Evolutionary conservation across 2,329 filamentous ascomycete species (phyloP).

Genomic region (Pezicula carpinea): DNA sequence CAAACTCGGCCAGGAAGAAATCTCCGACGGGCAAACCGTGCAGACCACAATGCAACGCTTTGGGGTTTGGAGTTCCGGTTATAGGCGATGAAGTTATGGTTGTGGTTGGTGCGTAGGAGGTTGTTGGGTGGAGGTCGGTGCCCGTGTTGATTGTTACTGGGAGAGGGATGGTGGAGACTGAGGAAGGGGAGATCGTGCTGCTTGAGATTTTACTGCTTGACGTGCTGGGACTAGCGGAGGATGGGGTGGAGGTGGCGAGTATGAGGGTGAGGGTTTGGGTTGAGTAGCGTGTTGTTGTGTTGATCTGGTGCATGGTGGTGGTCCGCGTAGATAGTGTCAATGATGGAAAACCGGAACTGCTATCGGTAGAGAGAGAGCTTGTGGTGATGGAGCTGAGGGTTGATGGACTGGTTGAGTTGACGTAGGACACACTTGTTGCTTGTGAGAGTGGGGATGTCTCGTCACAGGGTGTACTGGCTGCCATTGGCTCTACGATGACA

Average conservation of each 20-base stretch:
- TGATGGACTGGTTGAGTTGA: too few relatives aligned
- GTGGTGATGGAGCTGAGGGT: too few relatives aligned
- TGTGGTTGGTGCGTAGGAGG: constrained; percentile 23
- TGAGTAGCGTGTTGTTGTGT: background rate
- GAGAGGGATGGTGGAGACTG: constrained; percentile 31
- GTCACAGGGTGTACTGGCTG: too few relatives aligned
- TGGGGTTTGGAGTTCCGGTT: constrained; percentile 27
- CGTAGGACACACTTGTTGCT: too few relatives aligned
- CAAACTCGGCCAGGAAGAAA: constrained; percentile 36
- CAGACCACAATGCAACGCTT: constrained; percentile 34
- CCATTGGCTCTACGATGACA: too few relatives aligned
- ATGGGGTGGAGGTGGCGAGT: constrained; percentile 7
- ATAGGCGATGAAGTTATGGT: constrained; percentile 27
- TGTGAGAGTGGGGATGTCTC: too few relatives aligned
- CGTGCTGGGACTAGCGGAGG: background rate
- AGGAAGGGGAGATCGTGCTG: constrained; percentile 9
- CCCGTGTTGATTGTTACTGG: constrained; percentile 26
- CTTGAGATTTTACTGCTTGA: background rate
- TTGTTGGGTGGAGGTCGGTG: constrained; percentile 20
- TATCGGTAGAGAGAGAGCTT: too few relatives aligned
- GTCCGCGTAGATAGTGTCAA: background rate
- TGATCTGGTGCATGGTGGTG: background rate
- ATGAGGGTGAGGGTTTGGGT: constrained; percentile 2
- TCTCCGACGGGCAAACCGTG: constrained; percentile 31
- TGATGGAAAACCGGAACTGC: too few relatives aligned